Percentiles rank a stretch among this genome's conserved stretches.
Evolutionary conservation across 768 basidiomycete species (phyloP).

Genomic region (Dioszegia hungarica): DNA sequence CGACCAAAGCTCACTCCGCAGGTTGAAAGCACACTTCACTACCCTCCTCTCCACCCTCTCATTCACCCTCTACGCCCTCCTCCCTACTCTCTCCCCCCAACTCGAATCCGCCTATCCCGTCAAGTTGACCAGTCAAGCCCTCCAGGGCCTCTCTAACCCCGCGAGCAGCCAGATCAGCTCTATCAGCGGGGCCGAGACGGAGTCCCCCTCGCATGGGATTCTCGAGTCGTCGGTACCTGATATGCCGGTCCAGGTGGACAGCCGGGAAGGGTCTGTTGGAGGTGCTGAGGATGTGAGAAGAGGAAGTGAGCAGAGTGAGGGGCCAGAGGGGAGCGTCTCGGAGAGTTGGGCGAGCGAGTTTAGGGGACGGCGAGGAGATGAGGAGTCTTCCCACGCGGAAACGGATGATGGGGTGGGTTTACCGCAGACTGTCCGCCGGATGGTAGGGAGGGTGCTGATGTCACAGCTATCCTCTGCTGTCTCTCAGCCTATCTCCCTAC

Average conservation of each 20-base stretch:
- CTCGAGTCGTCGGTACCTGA: slow-evolving; percentile 2
- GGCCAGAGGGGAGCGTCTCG: slow-evolving; percentile 5
- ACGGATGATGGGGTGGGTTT: slow-evolving; percentile 34
- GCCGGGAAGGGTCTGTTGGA: too few species aligned
- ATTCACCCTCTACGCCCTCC: slow-evolving; percentile 46
- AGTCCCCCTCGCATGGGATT: neutral
- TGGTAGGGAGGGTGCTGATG: slow-evolving; percentile 4
- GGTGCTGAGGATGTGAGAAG: neutral
- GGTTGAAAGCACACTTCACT: slow-evolving; percentile 42
- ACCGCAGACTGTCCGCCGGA: neutral
- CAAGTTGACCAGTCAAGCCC: slow-evolving; percentile 32
- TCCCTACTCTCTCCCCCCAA: slow-evolving; percentile 43
- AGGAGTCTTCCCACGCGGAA: slow-evolving; percentile 11
- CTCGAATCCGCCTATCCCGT: slow-evolving; percentile 36
- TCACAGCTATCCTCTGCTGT: slow-evolving; percentile 27
- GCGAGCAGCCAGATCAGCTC: slow-evolving; percentile 4
- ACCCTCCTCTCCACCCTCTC: slow-evolving; percentile 44
- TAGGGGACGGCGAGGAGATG: neutral
- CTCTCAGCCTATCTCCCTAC: slow-evolving; percentile 40
- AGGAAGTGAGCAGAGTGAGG: neutral
- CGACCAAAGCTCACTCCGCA: neutral
- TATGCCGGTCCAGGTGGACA: too few species aligned
- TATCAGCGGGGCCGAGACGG: neutral
- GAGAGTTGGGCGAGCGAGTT: slow-evolving; percentile 41
- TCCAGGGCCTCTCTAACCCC: slow-evolving; percentile 25